A percentile compares a stretch with the other conserved stretches of the same genome.
Evolutionary conservation across 2,329 filamentous ascomycete genomes (phyloP).

Genomic region (Colletotrichum orchidophilum): DNA sequence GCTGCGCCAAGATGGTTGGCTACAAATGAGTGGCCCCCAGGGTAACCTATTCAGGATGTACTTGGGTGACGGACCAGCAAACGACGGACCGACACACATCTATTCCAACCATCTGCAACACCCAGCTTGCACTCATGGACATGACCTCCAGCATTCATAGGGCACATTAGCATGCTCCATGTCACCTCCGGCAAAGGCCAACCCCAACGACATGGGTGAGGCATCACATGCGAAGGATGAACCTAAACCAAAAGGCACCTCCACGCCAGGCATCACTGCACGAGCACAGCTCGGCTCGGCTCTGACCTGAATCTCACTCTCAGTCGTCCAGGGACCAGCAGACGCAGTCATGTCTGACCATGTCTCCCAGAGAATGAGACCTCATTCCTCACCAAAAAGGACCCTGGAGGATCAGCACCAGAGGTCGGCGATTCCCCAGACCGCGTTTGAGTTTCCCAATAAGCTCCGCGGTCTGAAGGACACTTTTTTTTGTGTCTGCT

Average conservation of each 20-base stretch:
- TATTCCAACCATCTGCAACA: neutral
- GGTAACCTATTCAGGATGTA: neutral
- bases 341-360: neutral
- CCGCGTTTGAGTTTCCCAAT: neutral
- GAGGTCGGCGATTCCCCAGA: neutral
- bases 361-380: neutral
- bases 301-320: slow-evolving; percentile 12
- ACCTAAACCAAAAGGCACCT: too few relatives aligned
- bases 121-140: neutral
- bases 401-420: neutral
- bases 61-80: slow-evolving; percentile 4
- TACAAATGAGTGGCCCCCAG: slow-evolving; percentile 59
- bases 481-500: neutral
- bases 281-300: neutral
- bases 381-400: neutral
- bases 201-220: neutral
- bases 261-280: neutral
- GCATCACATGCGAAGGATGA: neutral
- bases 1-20: slow-evolving; percentile 71
- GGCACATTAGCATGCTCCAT: too few relatives aligned
- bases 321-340: neutral
- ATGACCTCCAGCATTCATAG: neutral
- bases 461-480: neutral
- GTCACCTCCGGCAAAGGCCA: neutral
- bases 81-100: neutral